Conservation (phyloP, 2,329 filamentous ascomycete genomes). For the Penicillium rolfsii region DNA sequence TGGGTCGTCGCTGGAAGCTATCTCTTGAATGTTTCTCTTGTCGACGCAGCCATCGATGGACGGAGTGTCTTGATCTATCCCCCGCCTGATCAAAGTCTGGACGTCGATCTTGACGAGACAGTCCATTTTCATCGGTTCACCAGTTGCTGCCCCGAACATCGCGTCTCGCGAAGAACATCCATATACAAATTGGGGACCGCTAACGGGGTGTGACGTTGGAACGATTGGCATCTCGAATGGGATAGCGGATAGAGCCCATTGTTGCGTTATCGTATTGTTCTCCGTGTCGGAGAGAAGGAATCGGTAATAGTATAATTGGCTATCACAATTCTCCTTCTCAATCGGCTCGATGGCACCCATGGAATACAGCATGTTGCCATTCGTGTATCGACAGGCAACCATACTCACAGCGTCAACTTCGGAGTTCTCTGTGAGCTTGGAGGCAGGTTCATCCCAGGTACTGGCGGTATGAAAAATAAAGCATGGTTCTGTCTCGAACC, state of each 20-base stretch:
- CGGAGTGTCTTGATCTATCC: background rate
- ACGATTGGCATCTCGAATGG: slow-evolving; percentile 1
- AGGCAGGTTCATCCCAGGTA: slow-evolving; percentile 60
- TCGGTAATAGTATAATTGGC: slow-evolving; percentile 53
- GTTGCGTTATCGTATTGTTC: background rate
- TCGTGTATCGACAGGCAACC: slow-evolving; percentile 68
- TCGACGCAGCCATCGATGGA: background rate
- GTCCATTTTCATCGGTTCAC: slow-evolving; percentile 5
- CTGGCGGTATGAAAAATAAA: slow-evolving; percentile 75
- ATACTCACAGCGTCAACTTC: slow-evolving; percentile 59
- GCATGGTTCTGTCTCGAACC: slow-evolving; percentile 70
- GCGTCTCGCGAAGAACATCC: slow-evolving; percentile 62
- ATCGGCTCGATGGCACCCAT: slow-evolving; percentile 60
- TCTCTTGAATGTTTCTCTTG: background rate
- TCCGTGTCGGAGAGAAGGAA: background rate
- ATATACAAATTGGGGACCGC: slow-evolving; percentile 47
- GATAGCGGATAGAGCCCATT: background rate
- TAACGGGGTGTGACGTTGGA: background rate
- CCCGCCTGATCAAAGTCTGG: slow-evolving; percentile 2
- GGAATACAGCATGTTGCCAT: slow-evolving; percentile 65
- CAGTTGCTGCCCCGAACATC: slow-evolving; percentile 13
- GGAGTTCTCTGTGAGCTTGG: background rate
- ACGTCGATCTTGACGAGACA: slow-evolving; percentile 1
- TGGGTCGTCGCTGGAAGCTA: background rate
- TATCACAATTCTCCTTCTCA: slow-evolving; percentile 55